phyloP scores from a whole-genome alignment of 2,329 filamentous ascomycete genomes.

The Pestalotiopsis sp. region DNA sequence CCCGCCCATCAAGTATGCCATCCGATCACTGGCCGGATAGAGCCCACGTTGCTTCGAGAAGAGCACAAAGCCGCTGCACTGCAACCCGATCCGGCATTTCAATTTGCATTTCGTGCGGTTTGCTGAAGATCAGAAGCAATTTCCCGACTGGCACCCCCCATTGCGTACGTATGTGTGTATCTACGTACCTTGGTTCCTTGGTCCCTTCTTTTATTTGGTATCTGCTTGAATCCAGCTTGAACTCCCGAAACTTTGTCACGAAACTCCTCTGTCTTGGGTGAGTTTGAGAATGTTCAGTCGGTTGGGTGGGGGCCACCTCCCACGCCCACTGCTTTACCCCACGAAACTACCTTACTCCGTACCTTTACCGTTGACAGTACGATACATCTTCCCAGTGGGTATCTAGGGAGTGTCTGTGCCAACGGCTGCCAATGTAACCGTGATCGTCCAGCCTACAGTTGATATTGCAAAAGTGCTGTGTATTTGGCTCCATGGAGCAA shows the following conservation, averaged over 20 bases:
- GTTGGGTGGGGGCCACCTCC: background rate
- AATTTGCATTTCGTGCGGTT: background rate
- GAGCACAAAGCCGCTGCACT: background rate
- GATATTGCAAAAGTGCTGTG: too few species aligned
- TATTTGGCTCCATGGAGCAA: too few species aligned
- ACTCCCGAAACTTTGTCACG: slow-evolving; percentile 18
- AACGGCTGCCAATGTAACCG: background rate
- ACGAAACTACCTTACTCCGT: slow-evolving; percentile 1
- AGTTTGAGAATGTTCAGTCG: slow-evolving; percentile 20
- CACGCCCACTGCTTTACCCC: slow-evolving; percentile 13
- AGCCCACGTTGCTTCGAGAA: background rate
- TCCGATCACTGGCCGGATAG: background rate
- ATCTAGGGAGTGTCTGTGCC: background rate
- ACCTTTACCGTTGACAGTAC: background rate
- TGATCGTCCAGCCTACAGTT: background rate
- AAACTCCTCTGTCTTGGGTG: slow-evolving; percentile 26
- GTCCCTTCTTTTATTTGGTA: background rate
- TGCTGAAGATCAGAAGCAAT: background rate
- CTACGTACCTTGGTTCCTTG: background rate
- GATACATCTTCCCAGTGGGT: background rate
- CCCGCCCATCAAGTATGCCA: background rate
- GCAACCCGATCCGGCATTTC: background rate
- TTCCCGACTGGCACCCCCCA: slow-evolving; percentile 6
- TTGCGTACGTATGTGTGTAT: background rate
- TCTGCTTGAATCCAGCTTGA: slow-evolving; percentile 14